Percentiles rank a stretch among this genome's conserved stretches.
phyloP scores from a whole-genome alignment of 202 grass and related monocot species.

The Setaria italica region DNA sequence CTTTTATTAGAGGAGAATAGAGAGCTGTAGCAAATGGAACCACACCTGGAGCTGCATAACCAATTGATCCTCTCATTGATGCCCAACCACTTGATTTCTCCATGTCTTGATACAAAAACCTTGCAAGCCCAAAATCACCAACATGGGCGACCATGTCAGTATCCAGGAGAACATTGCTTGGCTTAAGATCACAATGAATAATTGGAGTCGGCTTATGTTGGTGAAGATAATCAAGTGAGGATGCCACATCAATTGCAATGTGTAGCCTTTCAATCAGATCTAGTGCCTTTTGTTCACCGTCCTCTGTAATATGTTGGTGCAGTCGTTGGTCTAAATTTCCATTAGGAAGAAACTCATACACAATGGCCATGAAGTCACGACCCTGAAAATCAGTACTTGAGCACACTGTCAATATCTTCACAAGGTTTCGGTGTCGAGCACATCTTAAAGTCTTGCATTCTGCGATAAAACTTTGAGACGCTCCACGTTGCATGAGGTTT shows the following conservation, averaged over 20 bases:
- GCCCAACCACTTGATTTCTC: constrained; percentile 29
- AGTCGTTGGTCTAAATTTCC: constrained; percentile 40
- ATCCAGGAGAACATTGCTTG: constrained; percentile 37
- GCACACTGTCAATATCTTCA: constrained; percentile 37
- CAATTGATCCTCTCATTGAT: constrained; percentile 25
- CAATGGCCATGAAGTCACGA: constrained; percentile 42
- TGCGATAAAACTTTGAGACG: constrained; percentile 23
- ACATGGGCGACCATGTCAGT: constrained; percentile 33
- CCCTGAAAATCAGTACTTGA: constrained; percentile 42
- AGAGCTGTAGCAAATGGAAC: background rate
- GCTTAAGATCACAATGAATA: constrained; percentile 45
- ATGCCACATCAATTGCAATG: constrained; percentile 39
- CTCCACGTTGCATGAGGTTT: constrained; percentile 17
- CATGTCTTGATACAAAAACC: constrained; percentile 7
- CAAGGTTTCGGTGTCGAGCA: constrained; percentile 38
- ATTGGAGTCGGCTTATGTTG: constrained; percentile 4
- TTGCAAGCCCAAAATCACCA: constrained; percentile 47
- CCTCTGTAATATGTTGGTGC: background rate
- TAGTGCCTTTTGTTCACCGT: background rate
- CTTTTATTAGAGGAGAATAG: background rate
- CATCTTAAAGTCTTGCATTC: constrained; percentile 34
- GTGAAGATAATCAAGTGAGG: constrained; percentile 45
- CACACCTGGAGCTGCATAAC: constrained; percentile 48
- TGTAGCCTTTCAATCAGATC: constrained; percentile 27
- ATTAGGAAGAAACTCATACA: constrained; percentile 45